Base-by-base conservation (phyloP, 768 basidiomycete genomes). In the Pleurotus giganteus region DNA sequence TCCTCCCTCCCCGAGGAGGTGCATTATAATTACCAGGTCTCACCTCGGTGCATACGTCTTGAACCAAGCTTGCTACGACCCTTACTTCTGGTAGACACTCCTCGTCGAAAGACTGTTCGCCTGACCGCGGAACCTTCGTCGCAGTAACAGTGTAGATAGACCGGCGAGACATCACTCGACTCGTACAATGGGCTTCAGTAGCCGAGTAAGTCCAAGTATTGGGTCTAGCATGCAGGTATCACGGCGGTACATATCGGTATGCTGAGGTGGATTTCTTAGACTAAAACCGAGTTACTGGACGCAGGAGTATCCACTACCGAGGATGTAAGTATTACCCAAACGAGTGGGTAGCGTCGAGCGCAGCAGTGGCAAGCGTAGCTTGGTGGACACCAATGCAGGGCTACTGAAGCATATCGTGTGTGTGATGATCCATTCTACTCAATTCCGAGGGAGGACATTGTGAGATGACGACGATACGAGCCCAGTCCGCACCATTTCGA, bases 101-200 rank as follows among this genome's bases (percentile, higher is more conserved):
- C 12, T 51, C 29, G 23, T 3, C 29, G 34, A 45, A 23, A 37
- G 49, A 36, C 13, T 23, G 32, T n/a, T 32, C 37, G 34, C 23
- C 34, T 32, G n/a, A 34, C 49, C 49, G 49, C 49, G 49, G 49
- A n/a, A 51, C 28, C 28, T 27, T 29, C 46, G 11, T 45, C 43
- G 46, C 23, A 47, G 15, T 27, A 24, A 51, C n/a, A 37, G 49
- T 51, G 49, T 26, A 51, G 49, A 36, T 51, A 51, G 49, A 51
- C 49, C 49, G 49, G 49, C 49, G 21, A 37, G 49, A 51, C 49
- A 34, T 34, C 34, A 51, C 32, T 34, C 15, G 15, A 34, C 32
- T 34, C n/a, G n/a, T n/a, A n/a, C n/a, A n/a, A n/a, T n/a, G n/a
- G n/a, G n/a, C 32, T 34, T 34, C 32, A 34, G 32, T 34, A 15